These are phyloP conservation scores for Cyclocybe cylindracea DNA, from an alignment of 768 basidiomycete species.

Conservation along the genomic window DNA sequence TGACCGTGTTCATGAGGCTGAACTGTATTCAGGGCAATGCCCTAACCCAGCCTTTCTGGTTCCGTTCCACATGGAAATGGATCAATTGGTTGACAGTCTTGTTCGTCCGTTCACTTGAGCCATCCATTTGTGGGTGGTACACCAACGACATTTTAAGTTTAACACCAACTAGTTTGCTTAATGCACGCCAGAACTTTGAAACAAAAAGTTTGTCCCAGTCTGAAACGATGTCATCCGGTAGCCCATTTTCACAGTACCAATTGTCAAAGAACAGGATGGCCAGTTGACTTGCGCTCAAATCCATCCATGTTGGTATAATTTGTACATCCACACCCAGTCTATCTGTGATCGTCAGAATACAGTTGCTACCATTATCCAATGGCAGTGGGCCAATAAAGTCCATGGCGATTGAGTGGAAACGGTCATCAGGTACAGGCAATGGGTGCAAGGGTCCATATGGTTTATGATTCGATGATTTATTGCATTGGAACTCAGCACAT, in stretches of 20 bases:
- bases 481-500: no score
- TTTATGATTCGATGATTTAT: no score
- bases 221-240: slow-evolving; percentile 32
- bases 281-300: slow-evolving; percentile 15
- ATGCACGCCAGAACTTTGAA: slow-evolving; percentile 29
- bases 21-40: slow-evolving; percentile 29
- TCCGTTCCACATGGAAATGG: slow-evolving; percentile 24
- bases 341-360: slow-evolving; percentile 24
- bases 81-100: slow-evolving; percentile 29
- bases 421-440: slow-evolving; percentile 17
- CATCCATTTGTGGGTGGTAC: no score
- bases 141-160: slow-evolving; percentile 33
- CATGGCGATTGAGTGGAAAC: slow-evolving; percentile 26
- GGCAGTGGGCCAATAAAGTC: slow-evolving; percentile 34
- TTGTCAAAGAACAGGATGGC: slow-evolving; percentile 26
- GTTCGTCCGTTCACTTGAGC: no score
- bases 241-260: slow-evolving; percentile 37
- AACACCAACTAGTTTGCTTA: slow-evolving; percentile 27
- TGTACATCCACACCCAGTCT: slow-evolving; percentile 22
- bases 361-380: slow-evolving; percentile 22
- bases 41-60: slow-evolving; percentile 32
- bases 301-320: slow-evolving; percentile 6
- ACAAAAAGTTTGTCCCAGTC: slow-evolving; percentile 28
- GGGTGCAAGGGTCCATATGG: no score
- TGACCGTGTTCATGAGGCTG: slow-evolving; percentile 33